Evolutionary conservation across 2,329 filamentous ascomycete genomes (phyloP).

Genomic region (Lizonia empirigonia): DNA sequence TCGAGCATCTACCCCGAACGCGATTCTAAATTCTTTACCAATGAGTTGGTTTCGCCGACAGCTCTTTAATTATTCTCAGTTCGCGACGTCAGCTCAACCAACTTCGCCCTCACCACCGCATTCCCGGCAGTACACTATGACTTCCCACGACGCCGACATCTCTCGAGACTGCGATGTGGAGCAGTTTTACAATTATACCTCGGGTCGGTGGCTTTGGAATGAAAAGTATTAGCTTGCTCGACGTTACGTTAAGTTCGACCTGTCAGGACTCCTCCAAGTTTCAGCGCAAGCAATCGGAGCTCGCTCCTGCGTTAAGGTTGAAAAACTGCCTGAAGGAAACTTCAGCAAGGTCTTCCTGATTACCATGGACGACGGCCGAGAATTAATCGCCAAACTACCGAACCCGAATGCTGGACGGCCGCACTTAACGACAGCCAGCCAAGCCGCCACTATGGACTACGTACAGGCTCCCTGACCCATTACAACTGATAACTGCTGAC

Average conservation of each 20-base stretch:
- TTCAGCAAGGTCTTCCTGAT: constrained; percentile 50
- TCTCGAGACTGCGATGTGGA: constrained; percentile 56
- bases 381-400: constrained; percentile 41
- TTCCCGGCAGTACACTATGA: constrained; percentile 15
- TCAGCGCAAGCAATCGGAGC: constrained; percentile 22
- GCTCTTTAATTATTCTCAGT: constrained; percentile 18
- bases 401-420: constrained; percentile 41
- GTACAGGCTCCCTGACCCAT: constrained; percentile 34
- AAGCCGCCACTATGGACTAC: constrained; percentile 45
- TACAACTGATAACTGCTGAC: constrained; percentile 30
- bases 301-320: constrained; percentile 20
- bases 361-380: constrained; percentile 33
- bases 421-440: constrained; percentile 41
- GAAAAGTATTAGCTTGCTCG: constrained; percentile 23
- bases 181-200: constrained; percentile 25
- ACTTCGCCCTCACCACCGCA: constrained; percentile 13
- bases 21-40: constrained; percentile 12
- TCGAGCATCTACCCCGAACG: background rate
- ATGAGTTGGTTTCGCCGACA: constrained; percentile 16
- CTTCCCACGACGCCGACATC: constrained; percentile 16
- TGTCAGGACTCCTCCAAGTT: constrained; percentile 20
- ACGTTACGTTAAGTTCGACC: constrained; percentile 22
- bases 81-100: constrained; percentile 13
- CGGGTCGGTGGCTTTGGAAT: constrained; percentile 27
- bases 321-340: constrained; percentile 47